These are phyloP conservation scores for Annulohypoxylon maeteangense DNA, from an alignment of 495 filamentous ascomycete genomes.

Conservation along the genomic window DNA sequence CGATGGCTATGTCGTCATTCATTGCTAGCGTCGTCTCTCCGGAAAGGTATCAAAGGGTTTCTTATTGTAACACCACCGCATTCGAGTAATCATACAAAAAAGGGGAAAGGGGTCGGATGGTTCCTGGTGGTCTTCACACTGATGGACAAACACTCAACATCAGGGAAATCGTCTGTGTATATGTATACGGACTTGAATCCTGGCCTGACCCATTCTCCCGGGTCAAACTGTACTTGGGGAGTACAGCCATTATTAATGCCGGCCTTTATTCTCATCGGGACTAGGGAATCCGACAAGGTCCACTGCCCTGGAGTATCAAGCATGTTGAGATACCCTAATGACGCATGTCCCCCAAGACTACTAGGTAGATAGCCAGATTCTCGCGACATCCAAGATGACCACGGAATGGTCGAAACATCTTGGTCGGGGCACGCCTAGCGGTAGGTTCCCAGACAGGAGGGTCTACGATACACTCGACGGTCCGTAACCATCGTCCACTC, in stretches of 20 bases:
- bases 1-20: conserved; percentile 46
- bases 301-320: neutral
- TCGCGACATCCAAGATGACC: neutral
- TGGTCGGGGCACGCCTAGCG: neutral
- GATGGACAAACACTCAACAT: neutral
- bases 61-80: neutral
- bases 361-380: conserved; percentile 10
- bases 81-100: conserved; percentile 4
- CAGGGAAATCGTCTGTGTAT: conserved; percentile 6
- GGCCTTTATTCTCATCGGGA: neutral
- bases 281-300: neutral
- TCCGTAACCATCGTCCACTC: conserved; percentile 1
- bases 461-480: neutral
- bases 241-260: neutral
- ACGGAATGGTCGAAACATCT: neutral
- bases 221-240: conserved; percentile 1
- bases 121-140: conserved; percentile 3
- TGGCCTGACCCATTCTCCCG: neutral
- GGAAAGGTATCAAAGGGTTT: neutral
- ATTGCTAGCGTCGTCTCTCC: conserved; percentile 1
- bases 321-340: neutral
- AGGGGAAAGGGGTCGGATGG: neutral
- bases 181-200: conserved; percentile 1
- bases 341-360: neutral
- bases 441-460: neutral